These are phyloP conservation scores for Ananas comosus DNA, from an alignment of 176 grass and related monocot species.

Conservation along the genomic window DNA sequence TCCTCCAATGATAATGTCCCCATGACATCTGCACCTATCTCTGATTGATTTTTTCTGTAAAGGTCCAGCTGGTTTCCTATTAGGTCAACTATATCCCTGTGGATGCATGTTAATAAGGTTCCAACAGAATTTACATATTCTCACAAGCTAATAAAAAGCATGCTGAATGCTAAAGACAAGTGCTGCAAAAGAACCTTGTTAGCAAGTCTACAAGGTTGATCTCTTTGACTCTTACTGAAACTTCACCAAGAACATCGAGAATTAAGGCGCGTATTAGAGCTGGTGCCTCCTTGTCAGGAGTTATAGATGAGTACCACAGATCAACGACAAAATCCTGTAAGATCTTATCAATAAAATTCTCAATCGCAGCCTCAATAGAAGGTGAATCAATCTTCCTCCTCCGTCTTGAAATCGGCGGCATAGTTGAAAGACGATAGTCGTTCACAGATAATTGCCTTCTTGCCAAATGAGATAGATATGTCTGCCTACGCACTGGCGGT, in stretches of 20 bases:
- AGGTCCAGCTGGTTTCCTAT: slow-evolving; percentile 75
- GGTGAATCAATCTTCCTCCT: slow-evolving; percentile 85
- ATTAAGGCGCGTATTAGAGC: slow-evolving; percentile 75
- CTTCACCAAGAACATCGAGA: slow-evolving; percentile 77
- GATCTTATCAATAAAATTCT: slow-evolving; percentile 78
- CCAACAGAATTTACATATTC: background rate
- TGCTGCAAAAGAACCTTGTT: slow-evolving; percentile 53
- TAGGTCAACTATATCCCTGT: slow-evolving; percentile 86
- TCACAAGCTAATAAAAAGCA: background rate
- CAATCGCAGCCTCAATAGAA: slow-evolving; percentile 61
- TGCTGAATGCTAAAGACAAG: slow-evolving; percentile 6
- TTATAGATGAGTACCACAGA: slow-evolving; percentile 84
- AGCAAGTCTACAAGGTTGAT: slow-evolving; percentile 93
- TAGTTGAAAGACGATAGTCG: slow-evolving; percentile 59
- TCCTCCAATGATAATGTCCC: slow-evolving; percentile 85
- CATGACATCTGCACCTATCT: slow-evolving; percentile 80
- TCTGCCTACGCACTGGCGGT: slow-evolving; percentile 48
- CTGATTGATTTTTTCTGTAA: slow-evolving; percentile 77
- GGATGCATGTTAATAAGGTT: background rate
- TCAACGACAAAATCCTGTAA: slow-evolving; percentile 86
- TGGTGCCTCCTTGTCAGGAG: slow-evolving; percentile 79
- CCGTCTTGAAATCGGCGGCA: slow-evolving; percentile 65
- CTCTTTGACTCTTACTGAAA: slow-evolving; percentile 69
- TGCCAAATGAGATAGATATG: slow-evolving; percentile 57
- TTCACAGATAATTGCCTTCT: slow-evolving; percentile 60